Evolutionary conservation across 768 basidiomycete genomes (phyloP).

Genomic region (Phylloporus sp.): DNA sequence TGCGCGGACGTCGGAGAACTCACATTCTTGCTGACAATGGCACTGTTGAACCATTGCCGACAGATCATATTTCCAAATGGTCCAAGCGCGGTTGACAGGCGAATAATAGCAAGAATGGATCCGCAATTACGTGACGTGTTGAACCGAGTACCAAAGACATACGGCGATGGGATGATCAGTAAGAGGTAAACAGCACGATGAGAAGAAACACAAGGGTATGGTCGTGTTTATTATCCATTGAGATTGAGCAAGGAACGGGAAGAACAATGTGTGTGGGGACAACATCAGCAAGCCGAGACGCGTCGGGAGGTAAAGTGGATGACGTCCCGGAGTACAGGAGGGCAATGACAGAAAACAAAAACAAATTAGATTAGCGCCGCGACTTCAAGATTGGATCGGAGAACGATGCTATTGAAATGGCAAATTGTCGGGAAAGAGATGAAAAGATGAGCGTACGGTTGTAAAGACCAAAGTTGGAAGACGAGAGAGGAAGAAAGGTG

Average conservation of each 20-base stretch:
- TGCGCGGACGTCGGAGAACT: slow-evolving; percentile 24
- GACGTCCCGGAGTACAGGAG: slow-evolving; percentile 11
- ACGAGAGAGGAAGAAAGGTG: slow-evolving; percentile 21
- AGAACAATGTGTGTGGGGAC: slow-evolving; percentile 17
- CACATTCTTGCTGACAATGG: slow-evolving; percentile 68
- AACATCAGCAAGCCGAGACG: slow-evolving; percentile 15
- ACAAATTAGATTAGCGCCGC: slow-evolving; percentile 31
- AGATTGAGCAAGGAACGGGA: slow-evolving; percentile 14
- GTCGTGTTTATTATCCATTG: slow-evolving; percentile 15
- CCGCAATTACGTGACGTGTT: slow-evolving; percentile 31
- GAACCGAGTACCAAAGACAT: slow-evolving; percentile 21
- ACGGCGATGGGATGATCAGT: slow-evolving; percentile 18
- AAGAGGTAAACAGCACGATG: slow-evolving; percentile 6
- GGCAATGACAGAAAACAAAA: slow-evolving; percentile 19
- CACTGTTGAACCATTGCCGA: slow-evolving; percentile 33
- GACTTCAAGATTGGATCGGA: slow-evolving; percentile 34
- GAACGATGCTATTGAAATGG: slow-evolving; percentile 31
- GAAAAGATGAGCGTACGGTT: slow-evolving; percentile 27
- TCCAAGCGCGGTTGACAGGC: slow-evolving; percentile 2
- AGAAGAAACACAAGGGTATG: slow-evolving; percentile 11
- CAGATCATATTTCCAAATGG: slow-evolving; percentile 9
- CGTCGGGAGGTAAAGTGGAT: slow-evolving; percentile 5
- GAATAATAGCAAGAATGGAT: slow-evolving; percentile 19
- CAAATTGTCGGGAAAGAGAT: slow-evolving; percentile 9
- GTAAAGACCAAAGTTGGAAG: slow-evolving; percentile 17